Conservation (phyloP, 1,139 yeast genomes). For the Debaryomyces fabryi region DNA sequence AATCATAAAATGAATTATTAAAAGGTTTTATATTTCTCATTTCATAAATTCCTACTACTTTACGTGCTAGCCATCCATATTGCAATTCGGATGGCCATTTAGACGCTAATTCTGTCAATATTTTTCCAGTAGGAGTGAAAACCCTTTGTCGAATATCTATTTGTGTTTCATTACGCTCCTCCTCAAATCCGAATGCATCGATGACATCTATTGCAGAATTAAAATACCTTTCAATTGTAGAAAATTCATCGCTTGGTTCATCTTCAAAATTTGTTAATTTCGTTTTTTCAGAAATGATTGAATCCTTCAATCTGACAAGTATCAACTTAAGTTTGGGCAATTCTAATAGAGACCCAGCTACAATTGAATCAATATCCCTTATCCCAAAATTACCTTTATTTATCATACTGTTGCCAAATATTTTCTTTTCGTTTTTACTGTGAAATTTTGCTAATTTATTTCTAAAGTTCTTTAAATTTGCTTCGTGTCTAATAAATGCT, state of each 20-base stretch:
- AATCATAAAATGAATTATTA: conserved; percentile 28
- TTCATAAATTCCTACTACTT: conserved; percentile 84
- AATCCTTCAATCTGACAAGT: conserved; percentile 53
- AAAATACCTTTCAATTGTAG: conserved; percentile 36
- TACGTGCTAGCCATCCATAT: conserved; percentile 83
- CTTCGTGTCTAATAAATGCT: conserved; percentile 92
- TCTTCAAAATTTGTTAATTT: conserved; percentile 15
- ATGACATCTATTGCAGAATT: conserved; percentile 64
- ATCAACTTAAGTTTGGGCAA: conserved; percentile 70
- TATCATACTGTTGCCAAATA: conserved; percentile 36
- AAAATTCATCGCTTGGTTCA: conserved; percentile 18
- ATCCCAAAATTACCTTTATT: conserved; percentile 49
- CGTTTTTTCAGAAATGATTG: conserved; percentile 26
- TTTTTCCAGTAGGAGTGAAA: conserved; percentile 89
- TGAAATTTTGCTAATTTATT: conserved; percentile 47
- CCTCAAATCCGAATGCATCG: conserved; percentile 76
- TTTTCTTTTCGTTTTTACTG: conserved; percentile 48
- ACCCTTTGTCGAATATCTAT: conserved; percentile 60
- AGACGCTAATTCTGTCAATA: conserved; percentile 78
- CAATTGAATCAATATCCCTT: conserved; percentile 65
- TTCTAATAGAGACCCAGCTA: conserved; percentile 68
- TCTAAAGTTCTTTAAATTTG: conserved; percentile 51
- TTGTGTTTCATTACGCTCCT: conserved; percentile 24
- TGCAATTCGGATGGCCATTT: conserved; percentile 89
- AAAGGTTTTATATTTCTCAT: conserved; percentile 32